Evolutionary conservation across 768 basidiomycete species (phyloP).

Genomic region (Dacryopinax primogenitus): DNA sequence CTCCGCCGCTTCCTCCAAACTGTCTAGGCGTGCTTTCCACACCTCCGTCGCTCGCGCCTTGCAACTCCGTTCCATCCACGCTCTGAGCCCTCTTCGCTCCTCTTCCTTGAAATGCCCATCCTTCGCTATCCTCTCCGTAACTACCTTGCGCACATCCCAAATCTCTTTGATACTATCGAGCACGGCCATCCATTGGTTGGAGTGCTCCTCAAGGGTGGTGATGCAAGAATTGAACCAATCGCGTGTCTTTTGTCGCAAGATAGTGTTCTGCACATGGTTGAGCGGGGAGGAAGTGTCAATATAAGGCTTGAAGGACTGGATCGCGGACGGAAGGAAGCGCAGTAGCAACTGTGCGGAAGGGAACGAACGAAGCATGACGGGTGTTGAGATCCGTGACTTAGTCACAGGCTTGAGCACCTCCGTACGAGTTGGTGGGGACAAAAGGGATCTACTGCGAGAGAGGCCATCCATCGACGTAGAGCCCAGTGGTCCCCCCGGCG

Average conservation of each 20-base stretch:
- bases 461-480: conserved; percentile 15
- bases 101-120: conserved; percentile 33
- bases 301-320: conserved; percentile 74
- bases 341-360: conserved; percentile 71
- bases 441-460: conserved; percentile 28
- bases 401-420: conserved; percentile 23
- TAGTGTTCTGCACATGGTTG: conserved; percentile 35
- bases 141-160: conserved; percentile 47
- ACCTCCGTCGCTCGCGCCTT: conserved; percentile 43
- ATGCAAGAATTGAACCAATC: conserved; percentile 54
- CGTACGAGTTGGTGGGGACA: conserved; percentile 21
- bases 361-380: conserved; percentile 50
- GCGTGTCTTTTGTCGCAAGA: conserved; percentile 37
- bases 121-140: conserved; percentile 38
- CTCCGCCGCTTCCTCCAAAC: conserved; percentile 37
- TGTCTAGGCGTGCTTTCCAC: conserved; percentile 41
- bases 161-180: conserved; percentile 51
- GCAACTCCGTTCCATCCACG: conserved; percentile 42
- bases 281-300: conserved; percentile 55
- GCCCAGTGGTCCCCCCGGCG: neutral
- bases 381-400: conserved; percentile 52
- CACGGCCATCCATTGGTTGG: conserved; percentile 45
- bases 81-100: conserved; percentile 37
- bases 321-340: conserved; percentile 53
- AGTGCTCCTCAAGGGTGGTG: conserved; percentile 33